phyloP scores from a whole-genome alignment of 75 land plant species.

The Selaginella moellendorffii region DNA sequence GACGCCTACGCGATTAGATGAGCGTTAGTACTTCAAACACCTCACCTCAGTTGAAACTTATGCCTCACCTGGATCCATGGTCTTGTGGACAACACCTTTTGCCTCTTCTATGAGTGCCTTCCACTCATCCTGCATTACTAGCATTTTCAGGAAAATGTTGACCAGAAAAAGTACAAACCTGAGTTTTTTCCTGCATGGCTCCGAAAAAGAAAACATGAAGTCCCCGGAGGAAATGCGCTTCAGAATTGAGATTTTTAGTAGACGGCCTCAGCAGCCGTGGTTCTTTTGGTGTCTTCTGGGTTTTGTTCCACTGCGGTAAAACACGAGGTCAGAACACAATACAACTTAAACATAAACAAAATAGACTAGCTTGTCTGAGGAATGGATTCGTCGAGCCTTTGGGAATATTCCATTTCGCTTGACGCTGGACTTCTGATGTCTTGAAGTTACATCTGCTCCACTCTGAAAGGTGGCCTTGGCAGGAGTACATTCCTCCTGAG shows the following conservation, averaged over 20 bases:
- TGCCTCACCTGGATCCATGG: slow-evolving; percentile 40
- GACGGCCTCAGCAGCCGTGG: neutral
- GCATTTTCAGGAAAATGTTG: too few relatives aligned
- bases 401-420: neutral
- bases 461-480: slow-evolving; percentile 61
- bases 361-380: too few relatives aligned
- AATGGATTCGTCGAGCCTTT: too few relatives aligned
- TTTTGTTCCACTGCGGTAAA: neutral
- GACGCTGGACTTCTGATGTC: slow-evolving; percentile 30
- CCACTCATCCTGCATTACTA: slow-evolving; percentile 52
- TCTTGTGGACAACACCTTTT: slow-evolving; percentile 41
- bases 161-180: too few relatives aligned
- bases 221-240: neutral
- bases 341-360: neutral
- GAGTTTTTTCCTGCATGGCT: neutral
- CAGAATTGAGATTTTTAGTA: too few relatives aligned
- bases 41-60: too few relatives aligned
- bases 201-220: neutral
- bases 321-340: neutral
- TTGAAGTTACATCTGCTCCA: slow-evolving; percentile 90
- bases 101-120: slow-evolving; percentile 41
- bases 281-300: neutral
- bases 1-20: neutral
- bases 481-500: slow-evolving; percentile 58
- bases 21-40: neutral